Conservation (phyloP, 257 asterid genomes). For the Solanum commersonii region DNA sequence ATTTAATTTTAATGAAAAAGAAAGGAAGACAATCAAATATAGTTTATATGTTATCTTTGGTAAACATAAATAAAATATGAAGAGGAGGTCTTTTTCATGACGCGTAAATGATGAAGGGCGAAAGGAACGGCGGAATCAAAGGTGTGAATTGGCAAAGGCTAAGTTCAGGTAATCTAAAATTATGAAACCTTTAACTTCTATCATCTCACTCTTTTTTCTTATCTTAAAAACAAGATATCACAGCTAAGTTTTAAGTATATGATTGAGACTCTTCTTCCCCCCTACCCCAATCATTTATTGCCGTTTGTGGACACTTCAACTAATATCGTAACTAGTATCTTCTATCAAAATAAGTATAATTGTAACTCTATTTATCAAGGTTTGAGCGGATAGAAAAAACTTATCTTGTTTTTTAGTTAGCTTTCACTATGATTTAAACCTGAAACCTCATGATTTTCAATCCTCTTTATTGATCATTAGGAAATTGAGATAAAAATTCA, state of each 20-base stretch:
- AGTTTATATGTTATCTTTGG: background rate
- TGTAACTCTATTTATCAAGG: background rate
- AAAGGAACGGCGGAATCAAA: conserved; percentile 39
- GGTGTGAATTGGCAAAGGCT: conserved; percentile 27
- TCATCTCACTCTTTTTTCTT: conserved; percentile 7
- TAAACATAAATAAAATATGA: background rate
- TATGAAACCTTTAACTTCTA: background rate
- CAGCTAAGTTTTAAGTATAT: conserved; percentile 31
- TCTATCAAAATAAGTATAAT: background rate
- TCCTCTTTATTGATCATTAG: background rate
- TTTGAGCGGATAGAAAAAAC: background rate
- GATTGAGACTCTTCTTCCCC: conserved; percentile 15
- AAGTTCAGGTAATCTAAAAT: conserved; percentile 34
- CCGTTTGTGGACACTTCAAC: accelerated
- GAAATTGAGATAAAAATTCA: background rate
- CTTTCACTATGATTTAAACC: background rate
- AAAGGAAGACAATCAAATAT: background rate
- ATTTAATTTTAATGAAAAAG: background rate
- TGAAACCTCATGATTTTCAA: background rate
- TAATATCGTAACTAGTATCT: background rate
- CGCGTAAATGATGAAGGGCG: conserved; percentile 20
- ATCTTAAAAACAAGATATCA: conserved; percentile 22
- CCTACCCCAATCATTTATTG: background rate
- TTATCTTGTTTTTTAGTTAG: background rate
- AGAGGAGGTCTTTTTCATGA: conserved; percentile 4